Evolutionary conservation across 2,329 filamentous ascomycete species (phyloP).

Genomic region (Aspergillus sp.): DNA sequence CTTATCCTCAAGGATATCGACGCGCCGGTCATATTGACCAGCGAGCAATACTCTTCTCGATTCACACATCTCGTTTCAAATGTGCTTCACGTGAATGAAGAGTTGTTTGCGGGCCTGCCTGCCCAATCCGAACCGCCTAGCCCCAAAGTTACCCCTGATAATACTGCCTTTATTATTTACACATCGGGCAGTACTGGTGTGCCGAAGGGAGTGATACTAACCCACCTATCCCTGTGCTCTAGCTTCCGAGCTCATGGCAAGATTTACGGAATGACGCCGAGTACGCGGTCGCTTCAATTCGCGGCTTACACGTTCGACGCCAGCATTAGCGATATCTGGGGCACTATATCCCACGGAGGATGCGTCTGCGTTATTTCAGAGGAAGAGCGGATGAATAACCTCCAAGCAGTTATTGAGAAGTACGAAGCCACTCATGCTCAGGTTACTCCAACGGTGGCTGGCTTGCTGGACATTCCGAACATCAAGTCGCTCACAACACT

Average conservation of each 20-base stretch:
- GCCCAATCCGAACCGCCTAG: neutral
- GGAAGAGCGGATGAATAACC: slow-evolving; percentile 48
- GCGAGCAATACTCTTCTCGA: neutral
- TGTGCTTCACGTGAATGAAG: slow-evolving; percentile 1
- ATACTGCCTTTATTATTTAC: slow-evolving; percentile 15
- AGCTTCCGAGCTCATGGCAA: slow-evolving; percentile 12
- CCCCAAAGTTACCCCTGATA: neutral
- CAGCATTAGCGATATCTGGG: slow-evolving; percentile 43
- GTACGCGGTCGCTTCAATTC: slow-evolving; percentile 42
- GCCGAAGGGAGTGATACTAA: slow-evolving; percentile 13
- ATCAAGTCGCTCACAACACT: slow-evolving; percentile 8
- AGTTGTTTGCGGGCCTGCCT: neutral
- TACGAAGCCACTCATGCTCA: slow-evolving; percentile 7
- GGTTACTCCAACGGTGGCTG: slow-evolving; percentile 2
- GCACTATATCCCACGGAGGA: slow-evolving; percentile 44
- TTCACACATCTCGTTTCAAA: slow-evolving; percentile 3
- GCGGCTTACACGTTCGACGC: slow-evolving; percentile 52
- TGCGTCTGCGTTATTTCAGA: slow-evolving; percentile 52
- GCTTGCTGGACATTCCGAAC: slow-evolving; percentile 3
- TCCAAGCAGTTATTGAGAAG: slow-evolving; percentile 18
- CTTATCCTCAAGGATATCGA: slow-evolving; percentile 14
- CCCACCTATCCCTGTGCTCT: slow-evolving; percentile 11
- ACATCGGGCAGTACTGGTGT: slow-evolving; percentile 15
- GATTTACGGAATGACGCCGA: slow-evolving; percentile 2
- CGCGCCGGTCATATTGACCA: slow-evolving; percentile 9